A percentile compares a stretch with the other conserved stretches of the same genome.
Conservation (phyloP, 768 basidiomycete species). For the Mycena filopes region DNA sequence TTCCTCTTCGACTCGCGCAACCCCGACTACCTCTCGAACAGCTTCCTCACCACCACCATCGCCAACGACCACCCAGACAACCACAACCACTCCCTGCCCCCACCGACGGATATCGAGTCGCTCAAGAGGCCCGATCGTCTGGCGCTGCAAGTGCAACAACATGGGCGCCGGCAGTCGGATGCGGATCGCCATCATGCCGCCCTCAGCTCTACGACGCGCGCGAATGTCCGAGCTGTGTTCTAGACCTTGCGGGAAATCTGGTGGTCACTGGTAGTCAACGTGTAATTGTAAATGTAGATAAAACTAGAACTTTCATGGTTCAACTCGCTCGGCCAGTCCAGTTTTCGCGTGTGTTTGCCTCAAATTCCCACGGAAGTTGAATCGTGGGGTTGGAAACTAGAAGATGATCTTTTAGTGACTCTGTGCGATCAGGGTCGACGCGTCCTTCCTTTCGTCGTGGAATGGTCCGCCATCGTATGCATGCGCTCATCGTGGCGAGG, state of each 20-base stretch:
- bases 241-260: neutral
- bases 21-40: slow-evolving; percentile 19
- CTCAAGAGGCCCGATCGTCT: slow-evolving; percentile 19
- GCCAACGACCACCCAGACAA: too few species aligned
- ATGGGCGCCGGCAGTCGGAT: slow-evolving; percentile 17
- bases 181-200: slow-evolving; percentile 24
- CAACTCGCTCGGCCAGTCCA: too few species aligned
- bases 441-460: too few species aligned
- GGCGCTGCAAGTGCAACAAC: slow-evolving; percentile 12
- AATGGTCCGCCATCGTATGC: too few species aligned
- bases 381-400: too few species aligned
- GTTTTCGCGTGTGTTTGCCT: too few species aligned
- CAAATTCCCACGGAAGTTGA: too few species aligned
- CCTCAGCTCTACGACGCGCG: slow-evolving; percentile 19
- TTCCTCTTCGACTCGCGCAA: slow-evolving; percentile 11
- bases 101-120: neutral
- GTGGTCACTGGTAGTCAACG: neutral
- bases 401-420: too few species aligned
- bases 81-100: too few species aligned
- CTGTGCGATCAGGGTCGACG: too few species aligned
- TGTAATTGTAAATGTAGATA: slow-evolving; percentile 2
- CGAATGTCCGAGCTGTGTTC: slow-evolving; percentile 6
- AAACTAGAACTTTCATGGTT: neutral
- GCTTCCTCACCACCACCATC: slow-evolving; percentile 2
- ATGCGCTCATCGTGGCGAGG: slow-evolving; percentile 12